A percentile compares a stretch with the other conserved stretches of the same genome.
Conservation (phyloP, 148 eudicot species). For the Diospyros lotus region DNA sequence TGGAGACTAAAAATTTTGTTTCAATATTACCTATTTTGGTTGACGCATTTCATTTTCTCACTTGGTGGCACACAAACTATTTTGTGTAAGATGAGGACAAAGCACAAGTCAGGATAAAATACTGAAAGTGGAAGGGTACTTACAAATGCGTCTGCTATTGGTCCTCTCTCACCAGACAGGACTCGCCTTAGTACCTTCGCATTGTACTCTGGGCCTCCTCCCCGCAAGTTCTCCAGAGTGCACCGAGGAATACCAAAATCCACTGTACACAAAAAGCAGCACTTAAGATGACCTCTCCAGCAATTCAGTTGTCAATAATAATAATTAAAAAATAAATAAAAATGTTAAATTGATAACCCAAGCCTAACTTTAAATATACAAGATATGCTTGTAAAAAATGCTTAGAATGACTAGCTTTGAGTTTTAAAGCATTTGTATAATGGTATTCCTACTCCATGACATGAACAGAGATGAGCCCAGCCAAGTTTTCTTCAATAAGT, state of each 20-base stretch:
- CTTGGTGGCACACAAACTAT: background rate
- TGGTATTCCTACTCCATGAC: background rate
- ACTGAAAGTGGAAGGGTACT: slow-evolving; percentile 23
- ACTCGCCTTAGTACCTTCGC: slow-evolving; percentile 66
- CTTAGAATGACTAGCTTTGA: background rate
- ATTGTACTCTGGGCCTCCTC: slow-evolving; percentile 74
- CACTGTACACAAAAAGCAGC: slow-evolving; percentile 35
- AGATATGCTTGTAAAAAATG: background rate
- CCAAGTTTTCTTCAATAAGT: background rate
- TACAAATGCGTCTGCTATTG: slow-evolving; percentile 84
- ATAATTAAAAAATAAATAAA: background rate
- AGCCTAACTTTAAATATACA: no score
- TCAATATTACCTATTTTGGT: background rate
- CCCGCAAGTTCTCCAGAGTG: slow-evolving; percentile 55
- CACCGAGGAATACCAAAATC: slow-evolving; percentile 78
- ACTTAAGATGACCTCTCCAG: background rate
- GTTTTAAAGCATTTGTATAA: background rate
- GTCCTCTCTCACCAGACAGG: slow-evolving; percentile 69
- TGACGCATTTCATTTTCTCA: background rate
- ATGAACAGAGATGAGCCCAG: background rate
- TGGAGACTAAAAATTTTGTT: background rate
- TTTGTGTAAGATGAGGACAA: background rate
- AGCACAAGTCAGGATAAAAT: background rate
- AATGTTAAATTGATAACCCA: background rate
- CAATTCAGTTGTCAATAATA: background rate